Evolutionary conservation across 1,139 yeast genomes (phyloP), one percentile per base, ranked within the genome.

Genomic region (Yamadazyma mexicana): DNA sequence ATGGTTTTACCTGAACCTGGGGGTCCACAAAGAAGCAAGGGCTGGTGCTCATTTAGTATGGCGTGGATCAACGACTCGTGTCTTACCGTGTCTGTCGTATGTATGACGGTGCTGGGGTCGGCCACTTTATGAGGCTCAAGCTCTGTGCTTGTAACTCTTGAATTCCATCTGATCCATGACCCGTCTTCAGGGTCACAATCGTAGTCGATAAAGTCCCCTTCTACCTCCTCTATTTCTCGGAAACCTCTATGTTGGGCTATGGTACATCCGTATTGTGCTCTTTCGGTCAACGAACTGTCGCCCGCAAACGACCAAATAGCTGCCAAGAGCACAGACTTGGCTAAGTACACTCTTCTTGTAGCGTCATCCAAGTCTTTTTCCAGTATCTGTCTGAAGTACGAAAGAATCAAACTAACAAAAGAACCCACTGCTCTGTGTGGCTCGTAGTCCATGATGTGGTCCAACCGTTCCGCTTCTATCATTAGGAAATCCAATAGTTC

Each of bases 1-100:
- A 91, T 91, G 0, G 98, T 91, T 56, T 92, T 92, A 46, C 98
- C 98, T 0, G 96, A 85, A 3, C 98, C 98, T 0, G 98, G 98
- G 0, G 98, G 98, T 4, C 98, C 98, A 63, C 96, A 89, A 25
- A 92, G 68, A 24, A 92, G 67, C 17, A 88, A 59, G 0, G 95
- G 79, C 35, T 66, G 65, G 42, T 77, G 84, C 34, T 79, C 79
- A 29, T 70, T 68, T 30, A 91, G 55, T 5, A 87, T 60, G 0
- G 81, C 68, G 46, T 73, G 76, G 1, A 91, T 70, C 17, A 87
- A 54, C 1, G 66, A 56, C 45, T 87, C 94, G 45, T 87, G 87
- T 40, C 82, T 70, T 2, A 74, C 58, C 0, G 97, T 91, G 48
- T 89, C 98, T 2, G 77, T 55, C 0, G 98, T 92, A 0, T 95